Evolutionary conservation across 371 early-diverging fungal genomes (phyloP).

Genomic region (Mortierella sp.): DNA sequence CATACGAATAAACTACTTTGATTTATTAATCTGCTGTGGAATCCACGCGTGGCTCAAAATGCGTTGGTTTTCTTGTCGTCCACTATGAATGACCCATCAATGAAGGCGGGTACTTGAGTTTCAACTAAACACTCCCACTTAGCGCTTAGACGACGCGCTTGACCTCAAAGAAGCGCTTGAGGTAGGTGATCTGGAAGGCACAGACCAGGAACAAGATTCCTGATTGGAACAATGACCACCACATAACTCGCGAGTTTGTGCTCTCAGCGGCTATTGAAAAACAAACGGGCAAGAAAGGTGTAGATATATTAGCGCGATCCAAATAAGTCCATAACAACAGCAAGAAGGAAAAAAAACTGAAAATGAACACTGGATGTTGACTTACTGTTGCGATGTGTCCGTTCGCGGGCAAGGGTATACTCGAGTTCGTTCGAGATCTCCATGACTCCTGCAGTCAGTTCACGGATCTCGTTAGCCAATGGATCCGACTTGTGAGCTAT

Average conservation of each 20-base stretch:
- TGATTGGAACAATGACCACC: slow-evolving; percentile 79
- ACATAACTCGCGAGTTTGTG: slow-evolving; percentile 77
- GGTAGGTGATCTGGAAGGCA: slow-evolving; percentile 75
- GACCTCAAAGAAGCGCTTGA: slow-evolving; percentile 83
- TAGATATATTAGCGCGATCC: background rate
- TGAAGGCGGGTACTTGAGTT: no score
- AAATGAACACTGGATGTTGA: background rate
- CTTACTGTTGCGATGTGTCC: slow-evolving; percentile 76
- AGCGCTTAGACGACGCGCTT: slow-evolving; percentile 77
- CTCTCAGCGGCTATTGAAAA: slow-evolving; percentile 73
- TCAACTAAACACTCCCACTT: no score
- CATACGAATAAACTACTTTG: background rate
- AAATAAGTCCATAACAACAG: background rate
- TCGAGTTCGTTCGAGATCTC: slow-evolving; percentile 78
- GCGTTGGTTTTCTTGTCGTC: background rate
- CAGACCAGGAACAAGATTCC: slow-evolving; percentile 69
- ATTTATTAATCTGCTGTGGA: background rate
- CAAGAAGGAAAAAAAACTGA: background rate
- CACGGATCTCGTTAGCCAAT: slow-evolving; percentile 71
- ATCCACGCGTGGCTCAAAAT: background rate
- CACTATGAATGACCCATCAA: background rate
- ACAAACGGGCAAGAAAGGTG: background rate
- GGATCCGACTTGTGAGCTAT: slow-evolving; percentile 62
- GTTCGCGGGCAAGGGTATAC: slow-evolving; percentile 75
- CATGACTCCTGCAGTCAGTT: slow-evolving; percentile 72